These are phyloP conservation scores for Fusarium napiforme DNA, from an alignment of 2,329 filamentous ascomycete species.

Conservation along the genomic window DNA sequence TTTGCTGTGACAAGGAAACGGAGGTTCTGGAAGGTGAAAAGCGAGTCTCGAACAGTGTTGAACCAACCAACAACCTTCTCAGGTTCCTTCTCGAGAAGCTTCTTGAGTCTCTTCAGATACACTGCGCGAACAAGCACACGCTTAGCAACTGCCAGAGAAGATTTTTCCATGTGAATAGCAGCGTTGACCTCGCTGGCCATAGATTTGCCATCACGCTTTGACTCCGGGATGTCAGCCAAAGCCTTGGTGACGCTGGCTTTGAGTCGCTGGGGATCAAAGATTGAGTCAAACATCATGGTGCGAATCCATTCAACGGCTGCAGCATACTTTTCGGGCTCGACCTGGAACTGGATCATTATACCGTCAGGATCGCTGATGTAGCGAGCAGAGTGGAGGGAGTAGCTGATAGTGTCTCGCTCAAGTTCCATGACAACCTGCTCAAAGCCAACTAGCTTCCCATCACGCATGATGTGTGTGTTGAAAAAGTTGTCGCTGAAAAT, in stretches of 20 bases:
- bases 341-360: constrained; percentile 82
- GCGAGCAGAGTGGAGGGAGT: constrained; percentile 75
- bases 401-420: constrained; percentile 90
- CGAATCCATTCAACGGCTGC: constrained; percentile 85
- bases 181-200: constrained; percentile 75
- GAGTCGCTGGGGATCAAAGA: constrained; percentile 80
- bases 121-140: constrained; percentile 86
- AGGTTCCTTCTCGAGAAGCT: constrained; percentile 81
- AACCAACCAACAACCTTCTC: constrained; percentile 81
- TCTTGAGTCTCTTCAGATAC: constrained; percentile 87
- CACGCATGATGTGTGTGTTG: constrained; percentile 83
- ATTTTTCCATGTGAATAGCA: constrained; percentile 82
- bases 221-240: constrained; percentile 89
- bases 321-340: constrained; percentile 88
- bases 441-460: constrained; percentile 83
- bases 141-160: constrained; percentile 80
- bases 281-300: constrained; percentile 85
- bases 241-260: constrained; percentile 79
- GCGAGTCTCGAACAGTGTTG: constrained; percentile 76
- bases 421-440: constrained; percentile 92
- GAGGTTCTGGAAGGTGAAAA: constrained; percentile 88
- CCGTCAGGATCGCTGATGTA: constrained; percentile 83
- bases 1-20: constrained; percentile 87
- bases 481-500: constrained; percentile 95
- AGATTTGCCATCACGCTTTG: constrained; percentile 83